Conservation (phyloP, 2,329 filamentous ascomycete species). For the Epichloe baconii region DNA sequence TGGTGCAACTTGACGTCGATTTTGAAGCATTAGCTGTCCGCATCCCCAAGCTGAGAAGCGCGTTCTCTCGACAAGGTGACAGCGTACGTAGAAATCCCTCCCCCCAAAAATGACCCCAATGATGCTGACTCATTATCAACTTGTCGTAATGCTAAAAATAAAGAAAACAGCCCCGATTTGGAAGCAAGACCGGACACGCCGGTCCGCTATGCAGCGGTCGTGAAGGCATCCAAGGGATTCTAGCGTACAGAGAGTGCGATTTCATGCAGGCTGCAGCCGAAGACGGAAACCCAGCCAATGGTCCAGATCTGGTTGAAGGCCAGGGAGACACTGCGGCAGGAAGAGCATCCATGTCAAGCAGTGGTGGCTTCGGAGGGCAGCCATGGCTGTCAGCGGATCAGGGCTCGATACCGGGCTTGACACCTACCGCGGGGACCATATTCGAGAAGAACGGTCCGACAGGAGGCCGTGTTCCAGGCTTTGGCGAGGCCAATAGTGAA, state of each 20-base stretch:
- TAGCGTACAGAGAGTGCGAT: conserved; percentile 30
- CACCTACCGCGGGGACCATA: conserved; percentile 20
- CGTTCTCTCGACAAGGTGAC: conserved; percentile 39
- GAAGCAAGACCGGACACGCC: conserved; percentile 1
- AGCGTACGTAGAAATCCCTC: conserved; percentile 27
- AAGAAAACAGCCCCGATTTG: background rate
- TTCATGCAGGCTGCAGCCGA: conserved; percentile 28
- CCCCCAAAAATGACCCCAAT: too few relatives aligned
- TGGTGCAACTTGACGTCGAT: conserved; percentile 87
- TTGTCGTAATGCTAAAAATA: background rate
- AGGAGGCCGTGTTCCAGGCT: conserved; percentile 17
- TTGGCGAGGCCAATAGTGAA: conserved; percentile 30
- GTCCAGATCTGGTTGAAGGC: conserved; percentile 27
- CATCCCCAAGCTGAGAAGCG: conserved; percentile 42
- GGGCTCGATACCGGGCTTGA: conserved; percentile 21
- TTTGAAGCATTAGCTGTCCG: conserved; percentile 58
- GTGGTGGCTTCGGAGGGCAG: conserved; percentile 10
- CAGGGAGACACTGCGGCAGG: conserved; percentile 11
- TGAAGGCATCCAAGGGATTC: conserved; percentile 26
- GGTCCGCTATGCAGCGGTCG: conserved; percentile 21
- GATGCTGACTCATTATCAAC: too few relatives aligned
- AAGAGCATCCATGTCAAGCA: background rate
- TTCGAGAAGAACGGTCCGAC: conserved; percentile 20
- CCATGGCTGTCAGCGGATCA: conserved; percentile 28
- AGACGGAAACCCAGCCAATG: conserved; percentile 25